A percentile compares a stretch with the other conserved stretches of the same genome.
Evolutionary conservation across 768 basidiomycete genomes (phyloP).

Genomic region (Dendrothele bispora): DNA sequence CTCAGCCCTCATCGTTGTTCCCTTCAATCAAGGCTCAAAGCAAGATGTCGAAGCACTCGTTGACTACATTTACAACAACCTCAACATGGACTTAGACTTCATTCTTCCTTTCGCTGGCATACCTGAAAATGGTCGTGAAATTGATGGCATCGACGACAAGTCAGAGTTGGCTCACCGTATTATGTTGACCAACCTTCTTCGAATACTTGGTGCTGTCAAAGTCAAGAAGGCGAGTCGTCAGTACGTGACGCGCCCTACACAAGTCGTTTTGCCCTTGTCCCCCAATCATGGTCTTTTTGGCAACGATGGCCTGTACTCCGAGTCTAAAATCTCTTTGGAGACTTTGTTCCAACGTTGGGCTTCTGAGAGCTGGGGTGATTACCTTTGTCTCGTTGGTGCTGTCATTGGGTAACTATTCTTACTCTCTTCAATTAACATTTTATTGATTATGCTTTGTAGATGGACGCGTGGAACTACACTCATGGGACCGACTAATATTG

Average conservation of each 20-base stretch:
- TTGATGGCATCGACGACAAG: slow-evolving; percentile 94
- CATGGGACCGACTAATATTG: slow-evolving; percentile 93
- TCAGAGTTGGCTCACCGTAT: slow-evolving; percentile 98
- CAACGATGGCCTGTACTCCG: slow-evolving; percentile 96
- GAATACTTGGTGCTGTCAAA: slow-evolving; percentile 96
- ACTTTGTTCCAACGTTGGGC: slow-evolving; percentile 98
- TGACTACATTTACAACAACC: slow-evolving; percentile 95
- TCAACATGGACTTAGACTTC: slow-evolving; percentile 97
- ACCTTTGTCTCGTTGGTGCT: slow-evolving; percentile 95
- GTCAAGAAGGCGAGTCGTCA: slow-evolving; percentile 95
- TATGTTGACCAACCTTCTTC: slow-evolving; percentile 96
- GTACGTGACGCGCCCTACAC: slow-evolving; percentile 96
- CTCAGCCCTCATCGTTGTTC: slow-evolving; percentile 96
- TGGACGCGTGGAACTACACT: slow-evolving; percentile 99
- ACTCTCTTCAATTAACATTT: slow-evolving; percentile 1
- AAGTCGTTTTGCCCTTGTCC: slow-evolving; percentile 96
- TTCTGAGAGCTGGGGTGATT: slow-evolving; percentile 99
- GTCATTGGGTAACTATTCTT: slow-evolving; percentile 81
- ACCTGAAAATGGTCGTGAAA: slow-evolving; percentile 98
- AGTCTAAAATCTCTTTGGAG: slow-evolving; percentile 97
- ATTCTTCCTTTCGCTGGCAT: slow-evolving; percentile 98
- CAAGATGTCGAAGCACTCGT: slow-evolving; percentile 98
- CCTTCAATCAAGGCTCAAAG: slow-evolving; percentile 98
- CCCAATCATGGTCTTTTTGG: slow-evolving; percentile 99
- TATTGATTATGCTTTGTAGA: slow-evolving; percentile 34